Base-by-base conservation (phyloP, 805 yeast species). In the Saccharomycopsis sp. region DNA sequence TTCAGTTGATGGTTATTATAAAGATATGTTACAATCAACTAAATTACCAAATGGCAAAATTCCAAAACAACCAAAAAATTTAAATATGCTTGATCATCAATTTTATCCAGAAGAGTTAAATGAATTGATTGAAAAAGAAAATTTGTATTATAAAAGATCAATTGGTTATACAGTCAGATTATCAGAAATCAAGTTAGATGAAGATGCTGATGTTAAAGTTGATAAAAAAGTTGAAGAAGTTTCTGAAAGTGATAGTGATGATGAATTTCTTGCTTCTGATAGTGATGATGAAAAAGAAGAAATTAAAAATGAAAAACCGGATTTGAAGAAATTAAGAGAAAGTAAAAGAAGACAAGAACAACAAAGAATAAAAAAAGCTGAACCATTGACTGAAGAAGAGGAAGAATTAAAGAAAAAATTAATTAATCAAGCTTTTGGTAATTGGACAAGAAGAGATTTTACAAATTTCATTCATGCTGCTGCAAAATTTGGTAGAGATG, bases 381-480 rank as follows among this genome's bases (percentile, higher is more conserved):
- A 58, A 9, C 80, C 79, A 2, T 67, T 80, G 36, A 74, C 81
- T 0, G 76, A 70, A 38, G 84, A 77, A 41, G 88, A 83, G 50
- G 61, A 64, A 25, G 60, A 58, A 26, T 53, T 64, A 40, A 82
- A 80, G 51, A 72, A 72, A 35, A 51, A 66, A 40, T 62, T 71
- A 17, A 54, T 80, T n/a, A 62, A 59, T 2, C 63, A 71, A 46
- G 77, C 84, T 3, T 82, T 79, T 55, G 69, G 67, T 14, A 65
- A 65, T 37, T 83, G 92, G 92, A 67, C 80, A 2, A 71, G 79
- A 55, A 67, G 92, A 45, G 94, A 83, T 52, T 79, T 82, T 51
- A 70, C 84, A 31, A 72, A 75, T 40, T 81, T 76, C 51, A 66
- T 82, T 31, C 87, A 78, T 51, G 76, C 77, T 8, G 69, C 77